Conservation (phyloP, 164 flowering plant genomes). For the Saururus chinensis region DNA sequence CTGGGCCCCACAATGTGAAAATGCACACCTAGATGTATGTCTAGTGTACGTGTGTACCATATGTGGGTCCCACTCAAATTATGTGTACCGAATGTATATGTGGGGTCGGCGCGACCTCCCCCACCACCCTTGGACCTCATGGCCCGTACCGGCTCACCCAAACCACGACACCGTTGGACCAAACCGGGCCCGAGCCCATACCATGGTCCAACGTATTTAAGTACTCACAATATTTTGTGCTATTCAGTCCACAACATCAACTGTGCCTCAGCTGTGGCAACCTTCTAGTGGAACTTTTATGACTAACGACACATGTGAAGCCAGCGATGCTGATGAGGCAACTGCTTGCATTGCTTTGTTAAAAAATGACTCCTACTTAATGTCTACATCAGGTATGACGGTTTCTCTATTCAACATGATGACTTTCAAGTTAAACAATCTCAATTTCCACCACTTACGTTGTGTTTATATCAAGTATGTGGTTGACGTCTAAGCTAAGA, state of each 20-base stretch:
- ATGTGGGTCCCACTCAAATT: too few species aligned
- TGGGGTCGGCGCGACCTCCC: too few species aligned
- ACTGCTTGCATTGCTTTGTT: conserved; percentile 64
- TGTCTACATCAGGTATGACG: conserved; percentile 66
- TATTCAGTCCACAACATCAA: conserved; percentile 48
- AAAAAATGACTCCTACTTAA: conserved; percentile 51
- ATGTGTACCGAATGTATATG: too few species aligned
- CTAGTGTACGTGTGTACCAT: too few species aligned
- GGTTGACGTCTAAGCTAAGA: background rate
- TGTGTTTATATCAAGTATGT: background rate
- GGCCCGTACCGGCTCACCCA: too few species aligned
- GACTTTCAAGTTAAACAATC: conserved; percentile 48
- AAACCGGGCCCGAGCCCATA: too few species aligned
- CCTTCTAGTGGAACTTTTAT: conserved; percentile 54
- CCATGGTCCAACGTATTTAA: too few species aligned
- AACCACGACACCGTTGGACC: too few species aligned
- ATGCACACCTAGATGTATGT: too few species aligned
- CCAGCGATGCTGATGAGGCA: conserved; percentile 40
- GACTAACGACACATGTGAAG: conserved; percentile 49
- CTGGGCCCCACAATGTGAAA: too few species aligned
- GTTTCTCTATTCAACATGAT: conserved; percentile 63
- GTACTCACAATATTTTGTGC: background rate
- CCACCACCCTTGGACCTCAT: too few species aligned
- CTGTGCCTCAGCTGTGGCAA: conserved; percentile 57
- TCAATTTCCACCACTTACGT: background rate